Base-by-base conservation (phyloP, 345 rosid species). In the Trapa bicornis region DNA sequence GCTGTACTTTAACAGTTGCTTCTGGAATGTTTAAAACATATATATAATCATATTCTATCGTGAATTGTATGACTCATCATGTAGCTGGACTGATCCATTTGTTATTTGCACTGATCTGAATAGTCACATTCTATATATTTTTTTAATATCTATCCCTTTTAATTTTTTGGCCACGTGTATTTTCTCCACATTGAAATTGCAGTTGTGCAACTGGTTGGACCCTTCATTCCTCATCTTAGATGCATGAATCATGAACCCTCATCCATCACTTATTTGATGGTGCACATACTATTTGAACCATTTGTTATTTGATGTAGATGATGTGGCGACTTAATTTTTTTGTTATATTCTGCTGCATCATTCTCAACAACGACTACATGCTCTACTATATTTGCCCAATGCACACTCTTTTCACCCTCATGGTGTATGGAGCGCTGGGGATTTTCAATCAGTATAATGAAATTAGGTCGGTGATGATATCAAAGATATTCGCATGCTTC, bases 251-350 rank as follows among this genome's bases (percentile, higher is more conserved):
- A 54, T n/a, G 60, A 54, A 22, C 7, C 60, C 29, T n/a, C 37
- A 54, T 5, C 35, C 60, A n/a, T n/a, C 37, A 12, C n/a, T 64
- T 0, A 22, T 7, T 2, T 64, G 47, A 5, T 42, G 38, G 33
- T 13, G 48, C 22, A 22, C 29, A 11, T 43, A 35, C 64, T 8
- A 39, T 39, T 66, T 53, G 39, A 61, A 71, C 72, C 10, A 65
- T 36, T 68, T 36, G 67, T 64, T 74, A 41, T 61, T 73, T 80
- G 56, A 68, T 82, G 82, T 91, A 91, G 99, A 94, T 94, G 99
- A 94, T 94, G 99, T 94, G 97, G 99, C 87, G 97, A 76, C 91
- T 94, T 35, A 94, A 94, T 70, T 86, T 91, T 82, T 87, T 86
- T 37, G 99, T 94, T 73, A 89, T 88, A 70, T 89, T 94, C 74